Evolutionary conservation across 306 rosid genomes (phyloP).

Genomic region (Trifolium pratense): DNA sequence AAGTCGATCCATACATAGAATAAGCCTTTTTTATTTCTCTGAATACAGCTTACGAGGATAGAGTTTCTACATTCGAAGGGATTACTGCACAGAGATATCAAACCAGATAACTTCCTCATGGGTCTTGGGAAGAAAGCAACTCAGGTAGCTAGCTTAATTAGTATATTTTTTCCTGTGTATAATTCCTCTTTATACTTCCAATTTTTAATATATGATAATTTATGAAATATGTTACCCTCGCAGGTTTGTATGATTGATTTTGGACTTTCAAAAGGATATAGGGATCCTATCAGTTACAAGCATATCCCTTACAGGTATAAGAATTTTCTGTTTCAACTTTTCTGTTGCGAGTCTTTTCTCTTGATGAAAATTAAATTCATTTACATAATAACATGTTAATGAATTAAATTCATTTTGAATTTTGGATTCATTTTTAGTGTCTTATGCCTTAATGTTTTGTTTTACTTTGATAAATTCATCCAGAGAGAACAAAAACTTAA

Average conservation of each 20-base stretch:
- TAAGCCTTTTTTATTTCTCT: slow-evolving; percentile 25
- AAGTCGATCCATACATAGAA: neutral
- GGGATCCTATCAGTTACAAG: slow-evolving; percentile 64
- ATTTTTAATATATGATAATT: slow-evolving; percentile 4
- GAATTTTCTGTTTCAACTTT: neutral
- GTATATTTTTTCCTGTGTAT: slow-evolving; percentile 1
- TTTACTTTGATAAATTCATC: slow-evolving; percentile 45
- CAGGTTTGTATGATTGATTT: slow-evolving; percentile 80
- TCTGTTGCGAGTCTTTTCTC: neutral
- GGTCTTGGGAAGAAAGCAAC: slow-evolving; percentile 95
- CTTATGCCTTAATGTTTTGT: slow-evolving; percentile 23
- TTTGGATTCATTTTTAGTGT: neutral
- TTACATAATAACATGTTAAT: neutral
- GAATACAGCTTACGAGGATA: slow-evolving; percentile 57
- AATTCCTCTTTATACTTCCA: slow-evolving; percentile 8
- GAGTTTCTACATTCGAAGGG: slow-evolving; percentile 71
- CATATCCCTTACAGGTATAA: slow-evolving; percentile 79
- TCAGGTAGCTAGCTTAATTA: slow-evolving; percentile 56
- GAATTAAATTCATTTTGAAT: too few species aligned
- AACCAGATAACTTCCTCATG: slow-evolving; percentile 96
- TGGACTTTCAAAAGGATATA: slow-evolving; percentile 76
- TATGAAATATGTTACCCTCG: slow-evolving; percentile 22
- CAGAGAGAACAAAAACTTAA: slow-evolving; percentile 82
- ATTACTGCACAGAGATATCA: slow-evolving; percentile 89
- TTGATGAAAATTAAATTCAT: neutral